Conservation (phyloP, 1,284 basidiomycete genomes). For the Tranzscheliella williamsii region DNA sequence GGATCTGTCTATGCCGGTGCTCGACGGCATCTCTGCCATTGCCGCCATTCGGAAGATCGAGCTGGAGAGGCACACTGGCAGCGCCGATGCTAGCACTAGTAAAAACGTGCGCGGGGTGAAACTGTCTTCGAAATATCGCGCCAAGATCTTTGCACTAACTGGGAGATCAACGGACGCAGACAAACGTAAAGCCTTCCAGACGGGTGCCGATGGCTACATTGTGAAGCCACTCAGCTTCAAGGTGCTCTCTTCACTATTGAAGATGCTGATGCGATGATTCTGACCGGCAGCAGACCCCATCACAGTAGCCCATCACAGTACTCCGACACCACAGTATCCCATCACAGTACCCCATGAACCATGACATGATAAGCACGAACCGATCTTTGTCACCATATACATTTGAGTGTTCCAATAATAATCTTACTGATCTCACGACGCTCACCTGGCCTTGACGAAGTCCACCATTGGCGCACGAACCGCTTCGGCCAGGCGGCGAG, state of each 20-base stretch:
- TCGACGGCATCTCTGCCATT: slow-evolving; percentile 84
- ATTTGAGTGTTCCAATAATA: neutral
- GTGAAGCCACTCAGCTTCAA: slow-evolving; percentile 61
- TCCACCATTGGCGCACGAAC: too few relatives aligned
- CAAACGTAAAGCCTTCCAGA: slow-evolving; percentile 84
- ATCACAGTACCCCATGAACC: too few relatives aligned
- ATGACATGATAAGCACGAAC: neutral
- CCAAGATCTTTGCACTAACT: slow-evolving; percentile 83
- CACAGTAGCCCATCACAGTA: too few relatives aligned
- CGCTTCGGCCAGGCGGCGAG: too few relatives aligned
- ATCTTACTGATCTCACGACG: neutral
- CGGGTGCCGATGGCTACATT: slow-evolving; percentile 92
- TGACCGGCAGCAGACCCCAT: neutral
- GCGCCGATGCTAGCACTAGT: neutral
- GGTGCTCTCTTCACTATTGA: slow-evolving; percentile 33
- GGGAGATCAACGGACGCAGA: slow-evolving; percentile 90
- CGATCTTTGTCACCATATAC: neutral
- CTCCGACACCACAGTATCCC: too few relatives aligned
- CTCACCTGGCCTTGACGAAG: too few relatives aligned
- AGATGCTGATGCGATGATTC: slow-evolving; percentile 34
- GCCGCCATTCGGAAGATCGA: slow-evolving; percentile 80
- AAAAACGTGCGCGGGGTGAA: slow-evolving; percentile 2
- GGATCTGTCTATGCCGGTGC: slow-evolving; percentile 88
- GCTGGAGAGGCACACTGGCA: slow-evolving; percentile 62
- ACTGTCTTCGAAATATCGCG: slow-evolving; percentile 14